Conservation (phyloP, 2,329 filamentous ascomycete genomes). For the Cordyceps cicadae region DNA sequence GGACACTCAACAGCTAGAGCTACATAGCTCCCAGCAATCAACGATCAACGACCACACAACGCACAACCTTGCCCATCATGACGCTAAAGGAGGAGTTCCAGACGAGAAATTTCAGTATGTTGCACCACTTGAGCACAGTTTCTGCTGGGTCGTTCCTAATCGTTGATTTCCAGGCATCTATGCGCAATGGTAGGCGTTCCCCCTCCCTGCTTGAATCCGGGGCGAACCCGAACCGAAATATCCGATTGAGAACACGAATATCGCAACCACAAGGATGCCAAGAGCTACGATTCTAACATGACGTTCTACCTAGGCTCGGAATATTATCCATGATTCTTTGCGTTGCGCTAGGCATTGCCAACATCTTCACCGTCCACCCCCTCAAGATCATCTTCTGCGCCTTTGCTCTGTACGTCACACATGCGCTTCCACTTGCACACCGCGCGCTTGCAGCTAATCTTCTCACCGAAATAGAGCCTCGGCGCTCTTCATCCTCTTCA, state of each 20-base stretch:
- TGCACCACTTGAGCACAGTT: conserved; percentile 9
- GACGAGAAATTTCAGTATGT: conserved; percentile 67
- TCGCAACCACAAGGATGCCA: background rate
- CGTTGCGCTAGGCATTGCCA: conserved; percentile 60
- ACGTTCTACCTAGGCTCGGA: conserved; percentile 47
- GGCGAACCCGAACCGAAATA: background rate
- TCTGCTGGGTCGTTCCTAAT: conserved; percentile 23
- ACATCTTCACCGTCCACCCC: conserved; percentile 50
- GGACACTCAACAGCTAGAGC: conserved; percentile 6
- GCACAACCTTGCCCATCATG: conserved; percentile 42
- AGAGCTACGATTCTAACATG: conserved; percentile 4
- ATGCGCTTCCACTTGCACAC: background rate
- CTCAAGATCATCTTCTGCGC: conserved; percentile 44
- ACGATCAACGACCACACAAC: background rate
- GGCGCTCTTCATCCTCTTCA: conserved; percentile 68
- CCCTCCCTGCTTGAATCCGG: background rate
- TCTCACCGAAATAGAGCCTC: conserved; percentile 44
- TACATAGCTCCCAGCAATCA: background rate
- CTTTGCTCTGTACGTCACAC: conserved; percentile 42
- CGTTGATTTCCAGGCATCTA: conserved; percentile 53
- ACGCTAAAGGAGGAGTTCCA: conserved; percentile 64
- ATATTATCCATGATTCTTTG: conserved; percentile 64
- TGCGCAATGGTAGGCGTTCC: conserved; percentile 58
- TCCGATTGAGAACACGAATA: background rate
- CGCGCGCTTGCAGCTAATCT: background rate